Conservation (phyloP, 768 basidiomycete genomes). For the Trametes meyenii region DNA sequence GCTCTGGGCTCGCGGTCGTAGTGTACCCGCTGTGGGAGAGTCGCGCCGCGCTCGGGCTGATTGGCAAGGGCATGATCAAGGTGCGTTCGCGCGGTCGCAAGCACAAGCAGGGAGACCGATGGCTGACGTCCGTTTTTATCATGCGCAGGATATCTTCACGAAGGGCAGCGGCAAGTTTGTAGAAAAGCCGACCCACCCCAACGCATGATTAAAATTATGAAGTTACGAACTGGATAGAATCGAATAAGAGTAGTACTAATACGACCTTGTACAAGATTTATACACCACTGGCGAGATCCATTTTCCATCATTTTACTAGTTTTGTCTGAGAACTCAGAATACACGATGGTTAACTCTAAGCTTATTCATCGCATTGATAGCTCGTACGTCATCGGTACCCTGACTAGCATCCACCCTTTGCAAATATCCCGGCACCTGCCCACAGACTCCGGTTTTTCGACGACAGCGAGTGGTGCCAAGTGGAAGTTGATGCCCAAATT, state of each 20-base stretch:
- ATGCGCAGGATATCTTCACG: slow-evolving; percentile 43
- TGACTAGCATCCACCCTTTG: too few relatives aligned
- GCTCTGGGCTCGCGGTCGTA: slow-evolving; percentile 74
- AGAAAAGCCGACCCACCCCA: neutral
- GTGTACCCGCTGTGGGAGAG: slow-evolving; percentile 89
- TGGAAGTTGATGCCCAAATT: slow-evolving; percentile 2
- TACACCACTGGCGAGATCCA: too few relatives aligned
- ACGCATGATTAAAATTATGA: neutral
- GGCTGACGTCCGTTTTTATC: neutral
- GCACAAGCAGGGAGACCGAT: neutral
- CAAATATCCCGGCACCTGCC: too few relatives aligned
- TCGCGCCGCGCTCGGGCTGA: slow-evolving; percentile 60
- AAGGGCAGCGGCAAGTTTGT: slow-evolving; percentile 46
- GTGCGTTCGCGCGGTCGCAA: slow-evolving; percentile 36
- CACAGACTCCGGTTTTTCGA: neutral
- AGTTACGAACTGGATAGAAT: neutral
- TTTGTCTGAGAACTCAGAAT: too few relatives aligned
- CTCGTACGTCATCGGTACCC: too few relatives aligned
- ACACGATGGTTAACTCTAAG: too few relatives aligned
- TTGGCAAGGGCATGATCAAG: slow-evolving; percentile 64
- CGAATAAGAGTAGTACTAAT: neutral
- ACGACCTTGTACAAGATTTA: too few relatives aligned
- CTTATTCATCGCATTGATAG: too few relatives aligned
- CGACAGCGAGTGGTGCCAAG: slow-evolving; percentile 2
- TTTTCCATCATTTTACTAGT: too few relatives aligned